Base-by-base conservation (phyloP, 768 basidiomycete genomes). In the Tylopilus plumbeoviolaceoides region DNA sequence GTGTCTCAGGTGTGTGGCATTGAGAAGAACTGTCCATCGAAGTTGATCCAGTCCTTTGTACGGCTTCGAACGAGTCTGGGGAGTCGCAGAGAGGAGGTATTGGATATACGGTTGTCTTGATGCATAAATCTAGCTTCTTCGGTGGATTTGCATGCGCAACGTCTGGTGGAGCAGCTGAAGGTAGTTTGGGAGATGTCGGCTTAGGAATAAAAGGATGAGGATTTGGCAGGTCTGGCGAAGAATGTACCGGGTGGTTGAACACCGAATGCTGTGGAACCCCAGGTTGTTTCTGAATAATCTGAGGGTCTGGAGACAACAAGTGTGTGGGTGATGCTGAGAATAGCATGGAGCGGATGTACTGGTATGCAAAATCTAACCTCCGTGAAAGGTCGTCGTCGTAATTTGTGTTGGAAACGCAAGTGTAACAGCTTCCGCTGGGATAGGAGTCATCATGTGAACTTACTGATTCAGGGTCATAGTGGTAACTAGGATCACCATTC, bases 181-280 rank as follows among this genome's bases (percentile, higher is more conserved):
- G 30, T 0, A 20, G 5, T n/a, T 18, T 30, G 12, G 39, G 36
- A 31, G 57, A 48, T 23, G 18, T 39, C 18, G 47, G 20, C 15
- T 45, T 39, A 15, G 4, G 21, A 31, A 50, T 46, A 33, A 46
- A 38, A 10, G 30, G 31, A 27, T 70, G 54, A 8, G 66, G 66
- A 48, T 67, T 67, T 28, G 66, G 66, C 15, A 68, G 40, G 38
- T 56, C 58, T 31, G 44, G 58, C 23, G 54, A 57, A 44, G 51
- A 63, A 14, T 48, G 36, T 9, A 44, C 27, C 5, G 61, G 55
- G 28, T 61, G 42, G 41, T 67, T 68, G 18, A 61, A 40, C 30
- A 70, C 66, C 17, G 66, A 67, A 42, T 67, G 68, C 25, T 70
- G 68, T 18, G 68, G 58, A 8, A 67, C 54, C 30, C 66, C 68